A percentile compares a stretch with the other conserved stretches of the same genome.
Conservation (phyloP, 371 early-diverging fungal species). For the Mortierella polycephala region DNA sequence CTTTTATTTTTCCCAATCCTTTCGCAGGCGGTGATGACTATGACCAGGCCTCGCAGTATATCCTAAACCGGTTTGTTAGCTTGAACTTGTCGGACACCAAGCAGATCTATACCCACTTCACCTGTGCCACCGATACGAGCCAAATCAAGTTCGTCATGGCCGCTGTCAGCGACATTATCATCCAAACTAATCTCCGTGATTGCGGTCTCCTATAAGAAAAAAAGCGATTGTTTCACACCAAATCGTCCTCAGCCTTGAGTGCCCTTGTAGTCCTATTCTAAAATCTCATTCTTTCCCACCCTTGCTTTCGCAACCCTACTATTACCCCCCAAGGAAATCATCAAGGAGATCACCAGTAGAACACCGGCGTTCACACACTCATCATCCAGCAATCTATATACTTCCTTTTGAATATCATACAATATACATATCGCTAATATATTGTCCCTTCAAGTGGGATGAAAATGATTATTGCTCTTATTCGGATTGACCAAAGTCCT, state of each 20-base stretch:
- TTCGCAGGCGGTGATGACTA: conserved; percentile 74
- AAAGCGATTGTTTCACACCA: neutral
- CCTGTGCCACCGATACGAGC: conserved; percentile 97
- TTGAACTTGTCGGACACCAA: conserved; percentile 85
- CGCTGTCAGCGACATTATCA: conserved; percentile 96
- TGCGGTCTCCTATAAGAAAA: conserved; percentile 81
- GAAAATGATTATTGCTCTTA: neutral
- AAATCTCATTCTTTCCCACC: no score
- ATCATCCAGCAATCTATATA: no score
- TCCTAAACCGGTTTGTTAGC: conserved; percentile 84
- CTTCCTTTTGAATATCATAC: no score
- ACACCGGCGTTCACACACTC: no score
- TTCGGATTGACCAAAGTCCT: conserved; percentile 35
- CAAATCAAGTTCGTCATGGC: conserved; percentile 97
- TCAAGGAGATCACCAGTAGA: no score
- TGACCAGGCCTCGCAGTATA: conserved; percentile 85
- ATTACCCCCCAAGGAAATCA: no score
- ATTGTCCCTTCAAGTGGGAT: no score
- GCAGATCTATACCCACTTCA: conserved; percentile 93
- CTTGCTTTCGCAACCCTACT: neutral
- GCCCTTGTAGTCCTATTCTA: no score
- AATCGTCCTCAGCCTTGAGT: neutral
- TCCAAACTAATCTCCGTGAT: conserved; percentile 88
- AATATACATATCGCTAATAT: no score
- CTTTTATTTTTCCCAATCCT: neutral